These are phyloP conservation scores for Penicillium verrucosum DNA, from an alignment of 2,329 filamentous ascomycete genomes.

Conservation along the genomic window DNA sequence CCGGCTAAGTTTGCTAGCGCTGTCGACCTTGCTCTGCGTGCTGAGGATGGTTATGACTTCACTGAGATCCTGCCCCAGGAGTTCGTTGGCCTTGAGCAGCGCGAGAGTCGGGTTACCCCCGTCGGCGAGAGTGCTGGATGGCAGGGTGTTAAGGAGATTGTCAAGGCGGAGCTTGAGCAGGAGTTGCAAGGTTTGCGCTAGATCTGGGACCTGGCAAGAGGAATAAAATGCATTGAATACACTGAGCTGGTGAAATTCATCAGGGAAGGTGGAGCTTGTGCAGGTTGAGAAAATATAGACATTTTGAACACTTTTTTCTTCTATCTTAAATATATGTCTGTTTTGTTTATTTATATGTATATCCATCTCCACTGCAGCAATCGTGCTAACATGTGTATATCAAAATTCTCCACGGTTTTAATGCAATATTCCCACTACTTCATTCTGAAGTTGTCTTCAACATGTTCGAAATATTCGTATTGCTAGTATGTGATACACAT, in stretches of 20 bases:
- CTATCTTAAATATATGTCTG: neutral
- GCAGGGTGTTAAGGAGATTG: neutral
- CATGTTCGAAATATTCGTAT: neutral
- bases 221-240: neutral
- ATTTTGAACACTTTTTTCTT: neutral
- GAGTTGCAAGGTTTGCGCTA: neutral
- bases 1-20: constrained; percentile 90
- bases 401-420: neutral
- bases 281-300: neutral
- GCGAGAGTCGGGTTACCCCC: constrained; percentile 25
- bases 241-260: neutral
- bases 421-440: neutral
- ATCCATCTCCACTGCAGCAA: neutral
- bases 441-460: neutral
- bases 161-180: neutral
- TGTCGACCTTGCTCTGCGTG: constrained; percentile 73
- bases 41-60: constrained; percentile 72
- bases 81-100: constrained; percentile 73
- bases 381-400: neutral
- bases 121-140: neutral
- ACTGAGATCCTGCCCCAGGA: constrained; percentile 74
- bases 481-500: neutral
- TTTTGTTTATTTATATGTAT: neutral
- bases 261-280: neutral
- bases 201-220: neutral